Conservation (phyloP, 805 yeast species). For the Candida cerambycidarum region DNA sequence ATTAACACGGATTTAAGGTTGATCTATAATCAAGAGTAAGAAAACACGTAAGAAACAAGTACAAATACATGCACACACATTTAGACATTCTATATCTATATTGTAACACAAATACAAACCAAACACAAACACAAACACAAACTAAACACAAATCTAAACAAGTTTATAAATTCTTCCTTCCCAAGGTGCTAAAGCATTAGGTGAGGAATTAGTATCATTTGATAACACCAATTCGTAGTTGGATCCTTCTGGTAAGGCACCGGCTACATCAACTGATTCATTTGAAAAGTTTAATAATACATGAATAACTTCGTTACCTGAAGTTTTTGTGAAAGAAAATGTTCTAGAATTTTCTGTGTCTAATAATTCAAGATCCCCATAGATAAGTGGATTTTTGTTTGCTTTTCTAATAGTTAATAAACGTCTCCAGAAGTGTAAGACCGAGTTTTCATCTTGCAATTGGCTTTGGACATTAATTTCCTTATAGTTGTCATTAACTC, state of each 20-base stretch:
- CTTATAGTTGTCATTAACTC: constrained; percentile 48
- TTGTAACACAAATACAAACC: background rate
- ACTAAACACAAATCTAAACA: background rate
- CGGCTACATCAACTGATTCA: constrained; percentile 24
- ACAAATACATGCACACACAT: too few relatives aligned
- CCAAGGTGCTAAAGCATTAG: constrained; percentile 34
- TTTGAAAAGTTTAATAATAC: constrained; percentile 46
- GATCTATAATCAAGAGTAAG: constrained; percentile 9
- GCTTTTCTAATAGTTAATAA: constrained; percentile 44
- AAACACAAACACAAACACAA: background rate
- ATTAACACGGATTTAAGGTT: constrained; percentile 9
- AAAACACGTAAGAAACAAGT: too few relatives aligned
- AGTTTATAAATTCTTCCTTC: constrained; percentile 40
- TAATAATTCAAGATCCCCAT: constrained; percentile 46
- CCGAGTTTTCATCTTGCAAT: constrained; percentile 43
- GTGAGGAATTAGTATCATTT: constrained; percentile 21
- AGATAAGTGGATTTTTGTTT: constrained; percentile 42
- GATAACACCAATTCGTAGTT: constrained; percentile 29
- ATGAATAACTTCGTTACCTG: constrained; percentile 26
- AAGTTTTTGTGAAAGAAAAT: constrained; percentile 42
- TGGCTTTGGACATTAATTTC: constrained; percentile 50
- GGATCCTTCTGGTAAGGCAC: constrained; percentile 26
- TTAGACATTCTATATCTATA: too few relatives aligned
- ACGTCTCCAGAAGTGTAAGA: constrained; percentile 46
- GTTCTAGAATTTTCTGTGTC: constrained; percentile 42